phyloP scores from a whole-genome alignment of 495 filamentous ascomycete species.

The Penicillium paxilli region DNA sequence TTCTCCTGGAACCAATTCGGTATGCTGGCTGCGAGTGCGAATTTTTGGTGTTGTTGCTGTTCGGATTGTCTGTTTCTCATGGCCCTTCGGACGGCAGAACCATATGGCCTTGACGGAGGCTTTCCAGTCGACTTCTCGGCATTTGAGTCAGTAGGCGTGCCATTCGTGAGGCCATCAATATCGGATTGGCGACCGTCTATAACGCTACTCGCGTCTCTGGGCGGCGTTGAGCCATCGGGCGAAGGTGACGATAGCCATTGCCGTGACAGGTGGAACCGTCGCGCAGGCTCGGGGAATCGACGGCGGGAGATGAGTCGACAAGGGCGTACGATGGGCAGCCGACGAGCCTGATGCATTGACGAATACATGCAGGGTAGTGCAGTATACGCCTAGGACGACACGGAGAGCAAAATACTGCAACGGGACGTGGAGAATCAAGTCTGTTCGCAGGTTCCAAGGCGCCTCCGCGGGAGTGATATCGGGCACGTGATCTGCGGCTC shows the following conservation, averaged over 20 bases:
- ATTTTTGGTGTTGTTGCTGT: slow-evolving; percentile 18
- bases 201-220: slow-evolving; percentile 13
- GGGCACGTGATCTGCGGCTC: slow-evolving; percentile 15
- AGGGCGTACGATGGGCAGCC: slow-evolving; percentile 39
- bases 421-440: background rate
- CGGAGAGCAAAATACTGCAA: slow-evolving; percentile 18
- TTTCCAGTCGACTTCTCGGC: slow-evolving; percentile 21
- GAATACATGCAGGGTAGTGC: slow-evolving; percentile 41
- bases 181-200: slow-evolving; percentile 26
- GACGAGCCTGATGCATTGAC: slow-evolving; percentile 42
- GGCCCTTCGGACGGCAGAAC: slow-evolving; percentile 40
- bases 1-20: slow-evolving; percentile 46
- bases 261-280: slow-evolving; percentile 40
- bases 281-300: slow-evolving; percentile 38
- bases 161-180: slow-evolving; percentile 17
- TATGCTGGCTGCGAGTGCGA: slow-evolving; percentile 22
- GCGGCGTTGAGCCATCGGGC: slow-evolving; percentile 20
- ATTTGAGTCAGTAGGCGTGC: slow-evolving; percentile 8
- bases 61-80: slow-evolving; percentile 34
- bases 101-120: slow-evolving; percentile 34
- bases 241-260: slow-evolving; percentile 36
- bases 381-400: slow-evolving; percentile 21
- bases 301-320: slow-evolving; percentile 47
- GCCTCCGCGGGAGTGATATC: slow-evolving; percentile 1
- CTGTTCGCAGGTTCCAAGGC: background rate